Percentiles rank a stretch among this genome's conserved stretches.
Conservation (phyloP, 2,329 filamentous ascomycete species). For the Tolypocladium ophioglossoides region DNA sequence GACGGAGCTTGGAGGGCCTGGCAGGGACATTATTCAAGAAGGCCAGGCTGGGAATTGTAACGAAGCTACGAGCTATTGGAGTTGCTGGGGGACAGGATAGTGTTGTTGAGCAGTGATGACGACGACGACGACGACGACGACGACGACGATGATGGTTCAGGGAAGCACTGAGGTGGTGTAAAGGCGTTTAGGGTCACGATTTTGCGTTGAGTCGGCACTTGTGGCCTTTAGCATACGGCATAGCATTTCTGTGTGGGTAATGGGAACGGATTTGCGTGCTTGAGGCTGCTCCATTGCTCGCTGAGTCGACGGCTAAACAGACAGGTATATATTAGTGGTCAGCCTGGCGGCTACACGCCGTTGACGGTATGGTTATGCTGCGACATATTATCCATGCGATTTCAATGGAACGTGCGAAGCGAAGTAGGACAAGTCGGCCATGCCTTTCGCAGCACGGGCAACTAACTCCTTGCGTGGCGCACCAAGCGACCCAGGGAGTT, state of each 20-base stretch:
- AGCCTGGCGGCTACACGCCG: no score
- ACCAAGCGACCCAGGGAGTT: not conserved
- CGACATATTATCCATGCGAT: no score
- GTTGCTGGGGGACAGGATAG: not conserved
- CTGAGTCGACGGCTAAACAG: not conserved
- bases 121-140: slow-evolving; percentile 2
- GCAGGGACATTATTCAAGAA: not conserved
- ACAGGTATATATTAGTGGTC: no score
- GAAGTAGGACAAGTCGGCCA: no score
- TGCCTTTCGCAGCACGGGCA: no score
- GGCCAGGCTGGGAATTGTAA: not conserved
- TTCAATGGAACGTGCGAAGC: no score
- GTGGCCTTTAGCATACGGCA: slow-evolving; percentile 1
- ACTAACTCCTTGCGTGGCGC: not conserved
- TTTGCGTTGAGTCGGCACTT: not conserved
- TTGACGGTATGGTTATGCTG: no score
- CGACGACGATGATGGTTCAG: not conserved
- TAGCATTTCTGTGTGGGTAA: not conserved
- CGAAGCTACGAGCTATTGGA: not conserved
- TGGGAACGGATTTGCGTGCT: not conserved
- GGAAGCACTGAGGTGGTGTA: slow-evolving; percentile 4
- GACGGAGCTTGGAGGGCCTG: not conserved
- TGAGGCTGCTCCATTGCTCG: not conserved
- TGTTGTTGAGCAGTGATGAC: not conserved
- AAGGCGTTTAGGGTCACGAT: slow-evolving; percentile 6